Conservation (phyloP, 371 early-diverging fungal genomes). For the Saksenaea vasiformis region DNA sequence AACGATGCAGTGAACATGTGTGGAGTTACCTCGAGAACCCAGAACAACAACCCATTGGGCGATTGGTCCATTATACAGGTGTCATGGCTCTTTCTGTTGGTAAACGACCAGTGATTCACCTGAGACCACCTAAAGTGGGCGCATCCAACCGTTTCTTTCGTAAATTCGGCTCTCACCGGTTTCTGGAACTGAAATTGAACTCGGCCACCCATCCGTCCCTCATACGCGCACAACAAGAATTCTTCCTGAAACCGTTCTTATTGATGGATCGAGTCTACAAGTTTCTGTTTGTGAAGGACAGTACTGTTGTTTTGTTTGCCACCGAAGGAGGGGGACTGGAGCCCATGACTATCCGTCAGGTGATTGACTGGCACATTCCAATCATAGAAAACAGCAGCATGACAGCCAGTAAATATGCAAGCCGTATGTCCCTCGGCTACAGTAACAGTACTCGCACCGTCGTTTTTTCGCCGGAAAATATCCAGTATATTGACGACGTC, state of each 20-base stretch:
- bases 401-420: constrained; percentile 15
- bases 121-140: constrained; percentile 13
- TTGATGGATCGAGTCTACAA: constrained; percentile 16
- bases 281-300: constrained; percentile 20
- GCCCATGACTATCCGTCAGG: constrained; percentile 9
- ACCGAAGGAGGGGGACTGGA: constrained; percentile 17
- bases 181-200: constrained; percentile 16
- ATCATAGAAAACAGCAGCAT: constrained; percentile 13
- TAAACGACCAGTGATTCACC: constrained; percentile 1
- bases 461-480: constrained; percentile 14
- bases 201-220: neutral
- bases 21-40: neutral
- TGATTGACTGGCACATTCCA: constrained; percentile 23
- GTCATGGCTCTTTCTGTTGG: neutral
- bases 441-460: constrained; percentile 19
- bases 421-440: constrained; percentile 22
- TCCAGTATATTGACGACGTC: constrained; percentile 10
- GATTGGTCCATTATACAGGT: neutral
- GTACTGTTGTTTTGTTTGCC: constrained; percentile 21
- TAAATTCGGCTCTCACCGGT: constrained; percentile 21
- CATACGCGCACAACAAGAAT: constrained; percentile 8
- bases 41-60: neutral
- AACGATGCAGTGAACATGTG: constrained; percentile 1
- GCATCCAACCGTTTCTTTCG: constrained; percentile 20
- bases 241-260: constrained; percentile 16